Evolutionary conservation across 2,329 filamentous ascomycete genomes (phyloP).

Genomic region (Zymoseptoria brevis): DNA sequence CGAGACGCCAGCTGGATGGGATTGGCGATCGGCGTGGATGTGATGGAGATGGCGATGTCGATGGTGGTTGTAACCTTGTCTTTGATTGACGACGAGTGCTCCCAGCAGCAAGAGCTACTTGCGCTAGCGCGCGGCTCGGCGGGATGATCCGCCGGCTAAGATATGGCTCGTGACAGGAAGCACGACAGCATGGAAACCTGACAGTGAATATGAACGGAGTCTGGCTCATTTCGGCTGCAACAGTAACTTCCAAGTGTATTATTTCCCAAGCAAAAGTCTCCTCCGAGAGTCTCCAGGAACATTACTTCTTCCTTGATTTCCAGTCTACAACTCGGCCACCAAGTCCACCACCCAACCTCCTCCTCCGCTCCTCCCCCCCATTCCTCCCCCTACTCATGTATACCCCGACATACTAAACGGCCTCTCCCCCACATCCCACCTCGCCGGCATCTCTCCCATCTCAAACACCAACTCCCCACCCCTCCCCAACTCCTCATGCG

Average conservation of each 20-base stretch:
- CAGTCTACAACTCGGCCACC: no score
- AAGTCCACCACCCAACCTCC: no score
- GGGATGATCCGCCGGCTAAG: not conserved
- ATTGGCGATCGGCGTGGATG: not conserved
- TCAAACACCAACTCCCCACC: constrained; percentile 16
- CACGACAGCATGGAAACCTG: no score
- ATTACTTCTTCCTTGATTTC: no score
- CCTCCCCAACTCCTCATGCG: constrained; percentile 8
- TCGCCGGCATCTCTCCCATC: constrained; percentile 8
- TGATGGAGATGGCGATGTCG: not conserved
- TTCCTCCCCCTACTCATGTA: no score
- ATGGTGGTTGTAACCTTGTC: not conserved
- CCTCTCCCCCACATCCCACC: constrained; percentile 16
- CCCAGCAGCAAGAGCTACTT: not conserved
- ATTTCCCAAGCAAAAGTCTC: no score
- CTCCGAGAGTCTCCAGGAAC: no score
- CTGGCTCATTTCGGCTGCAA: no score
- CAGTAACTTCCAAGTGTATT: no score
- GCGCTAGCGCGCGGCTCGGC: not conserved
- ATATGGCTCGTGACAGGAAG: no score
- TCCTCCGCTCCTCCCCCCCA: no score
- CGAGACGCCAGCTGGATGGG: not conserved
- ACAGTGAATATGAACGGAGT: no score
- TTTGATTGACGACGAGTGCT: not conserved
- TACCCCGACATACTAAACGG: constrained; percentile 11